Conservation (phyloP, 306 rosid species). For the Trifolium subterraneum region DNA sequence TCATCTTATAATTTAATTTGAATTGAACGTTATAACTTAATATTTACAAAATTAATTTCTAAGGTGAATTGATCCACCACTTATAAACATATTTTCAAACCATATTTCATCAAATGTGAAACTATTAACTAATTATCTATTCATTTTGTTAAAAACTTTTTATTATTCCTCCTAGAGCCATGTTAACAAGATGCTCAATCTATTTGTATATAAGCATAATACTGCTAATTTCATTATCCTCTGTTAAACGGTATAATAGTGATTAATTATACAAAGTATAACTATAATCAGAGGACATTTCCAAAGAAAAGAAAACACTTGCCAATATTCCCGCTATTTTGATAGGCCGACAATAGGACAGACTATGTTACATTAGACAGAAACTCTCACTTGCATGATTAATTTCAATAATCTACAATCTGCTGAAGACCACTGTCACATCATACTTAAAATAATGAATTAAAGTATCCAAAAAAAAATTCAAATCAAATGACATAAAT, state of each 20-base stretch:
- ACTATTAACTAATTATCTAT: no score
- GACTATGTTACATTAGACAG: slow-evolving; percentile 75
- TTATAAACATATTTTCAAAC: no score
- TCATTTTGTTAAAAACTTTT: no score
- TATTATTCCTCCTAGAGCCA: no score
- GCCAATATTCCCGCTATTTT: slow-evolving; percentile 92
- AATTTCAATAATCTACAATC: slow-evolving; percentile 5
- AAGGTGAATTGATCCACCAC: no score
- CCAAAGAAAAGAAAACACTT: slow-evolving; percentile 47
- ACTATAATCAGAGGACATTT: slow-evolving; percentile 20
- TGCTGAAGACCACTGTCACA: slow-evolving; percentile 34
- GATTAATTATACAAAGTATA: background rate
- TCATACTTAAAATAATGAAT: slow-evolving; percentile 39
- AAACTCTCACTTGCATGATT: slow-evolving; percentile 44
- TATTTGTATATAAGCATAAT: background rate
- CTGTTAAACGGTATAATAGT: background rate
- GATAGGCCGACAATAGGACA: slow-evolving; percentile 95
- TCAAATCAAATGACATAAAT: no score
- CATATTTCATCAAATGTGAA: no score
- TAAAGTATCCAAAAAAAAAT: no score
- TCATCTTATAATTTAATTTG: no score
- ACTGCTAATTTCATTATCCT: background rate
- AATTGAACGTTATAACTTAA: no score
- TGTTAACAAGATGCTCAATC: no score
- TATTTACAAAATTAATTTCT: no score